Evolutionary conservation across 1,139 yeast genomes (phyloP), one percentile per base, ranked within the genome.

Genomic region (Debaryomyces coudertii): DNA sequence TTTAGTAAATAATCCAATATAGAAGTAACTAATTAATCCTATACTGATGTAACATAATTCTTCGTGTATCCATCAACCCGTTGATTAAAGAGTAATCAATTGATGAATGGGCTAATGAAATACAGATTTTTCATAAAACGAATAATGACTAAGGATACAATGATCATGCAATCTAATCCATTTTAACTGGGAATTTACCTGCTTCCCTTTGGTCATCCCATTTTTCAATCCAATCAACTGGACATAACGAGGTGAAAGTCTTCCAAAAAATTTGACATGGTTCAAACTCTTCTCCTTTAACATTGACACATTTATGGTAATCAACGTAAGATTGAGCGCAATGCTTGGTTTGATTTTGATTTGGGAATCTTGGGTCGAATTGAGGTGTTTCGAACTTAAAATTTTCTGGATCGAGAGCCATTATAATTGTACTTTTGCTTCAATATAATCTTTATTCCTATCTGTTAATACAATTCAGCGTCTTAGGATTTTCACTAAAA

Each of bases 281-380:
- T 64, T 92, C 97, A 66, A 93, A 93, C 55, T 92, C 98, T 76
- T 93, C 98, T 66, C 99, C 99, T 79, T 92, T 92, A 58, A 92
- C 90, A 65, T 85, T 87, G 69, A 93, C 83, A 79, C 99, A 93
- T 76, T 90, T 92, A 86, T 88, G 93, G 85, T 92, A 93, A 75
- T 93, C 99, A 63, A 93, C 90, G 78, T 92, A 93, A 57, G 95
- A 81, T 78, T 92, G 98, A 83, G 95, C 95, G 81, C 99, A 92
- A 80, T 92, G 97, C 78, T 87, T 90, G 63, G 97, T 87, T 76
- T 92, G 99, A 83, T 92, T 93, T 72, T 84, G 92, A 80, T 89
- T 84, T 60, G 99, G 98, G 85, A 89, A 90, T 74, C 97, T 85
- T 63, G 95, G 87, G 73, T 88, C 93, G 76, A 86, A 87, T 66